Percentiles rank a stretch among this genome's conserved stretches.
Conservation (phyloP, 2,329 filamentous ascomycete species). For the Pyrenochaeta sp. region DNA sequence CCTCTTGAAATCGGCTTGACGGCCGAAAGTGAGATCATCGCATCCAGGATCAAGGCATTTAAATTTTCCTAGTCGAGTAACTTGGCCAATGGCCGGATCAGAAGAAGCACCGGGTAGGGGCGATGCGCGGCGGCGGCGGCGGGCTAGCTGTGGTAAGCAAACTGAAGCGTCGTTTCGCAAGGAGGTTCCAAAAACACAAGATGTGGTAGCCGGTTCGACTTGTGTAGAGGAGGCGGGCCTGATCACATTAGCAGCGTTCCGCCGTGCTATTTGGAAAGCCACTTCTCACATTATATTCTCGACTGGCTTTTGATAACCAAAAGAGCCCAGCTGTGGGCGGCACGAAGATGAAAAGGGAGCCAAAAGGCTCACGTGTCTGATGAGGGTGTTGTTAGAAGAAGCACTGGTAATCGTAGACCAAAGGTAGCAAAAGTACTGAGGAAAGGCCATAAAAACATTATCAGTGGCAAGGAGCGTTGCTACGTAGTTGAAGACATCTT, state of each 20-base stretch:
- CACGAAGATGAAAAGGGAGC: not conserved
- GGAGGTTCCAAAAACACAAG: not conserved
- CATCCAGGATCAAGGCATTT: conserved; percentile 32
- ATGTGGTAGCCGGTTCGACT: not conserved
- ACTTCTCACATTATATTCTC: not conserved
- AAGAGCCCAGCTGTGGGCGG: not conserved
- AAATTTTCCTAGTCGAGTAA: conserved; percentile 34
- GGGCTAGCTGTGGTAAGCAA: not conserved
- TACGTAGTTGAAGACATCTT: not conserved
- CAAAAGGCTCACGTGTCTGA: conserved; percentile 4
- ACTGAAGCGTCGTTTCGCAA: not conserved
- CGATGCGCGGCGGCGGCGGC: not conserved
- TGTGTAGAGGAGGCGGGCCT: not conserved
- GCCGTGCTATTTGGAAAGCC: not conserved
- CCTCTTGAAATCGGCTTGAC: conserved; percentile 43
- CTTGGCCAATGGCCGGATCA: conserved; percentile 31
- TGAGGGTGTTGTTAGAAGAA: conserved; percentile 13
- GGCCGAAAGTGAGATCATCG: conserved; percentile 29
- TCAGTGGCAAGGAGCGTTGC: no score
- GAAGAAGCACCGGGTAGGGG: not conserved
- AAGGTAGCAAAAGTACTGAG: not conserved
- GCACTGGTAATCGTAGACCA: conserved; percentile 3
- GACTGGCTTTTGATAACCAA: not conserved
- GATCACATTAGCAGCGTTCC: not conserved
- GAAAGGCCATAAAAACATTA: not conserved